Conservation (phyloP, 75 land plant genomes). For the Pinus taeda region DNA sequence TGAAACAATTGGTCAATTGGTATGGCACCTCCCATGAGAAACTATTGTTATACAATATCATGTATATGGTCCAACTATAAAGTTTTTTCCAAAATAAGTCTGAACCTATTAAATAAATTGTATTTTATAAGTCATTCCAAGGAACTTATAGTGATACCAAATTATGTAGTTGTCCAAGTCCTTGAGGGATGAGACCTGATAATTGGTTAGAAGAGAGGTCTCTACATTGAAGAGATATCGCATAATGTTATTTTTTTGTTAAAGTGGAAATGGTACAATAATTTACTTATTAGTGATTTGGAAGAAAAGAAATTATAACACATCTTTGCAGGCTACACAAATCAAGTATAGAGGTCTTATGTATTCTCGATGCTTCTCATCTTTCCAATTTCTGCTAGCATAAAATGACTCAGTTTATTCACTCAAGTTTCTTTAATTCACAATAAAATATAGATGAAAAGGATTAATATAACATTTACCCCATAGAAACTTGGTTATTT, state of each 20-base stretch:
- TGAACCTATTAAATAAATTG: not conserved
- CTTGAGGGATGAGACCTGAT: conserved; percentile 70
- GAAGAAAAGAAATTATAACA: not conserved
- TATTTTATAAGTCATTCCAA: not conserved
- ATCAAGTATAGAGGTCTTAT: no score
- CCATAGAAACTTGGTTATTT: no score
- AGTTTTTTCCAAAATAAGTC: not conserved
- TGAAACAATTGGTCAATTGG: no score
- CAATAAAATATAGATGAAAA: no score
- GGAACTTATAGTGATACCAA: conserved; percentile 64
- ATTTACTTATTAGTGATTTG: not conserved
- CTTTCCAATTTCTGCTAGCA: no score
- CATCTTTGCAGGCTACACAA: no score
- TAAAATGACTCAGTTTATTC: no score
- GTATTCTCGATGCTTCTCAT: no score
- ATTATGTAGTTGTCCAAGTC: conserved; percentile 81
- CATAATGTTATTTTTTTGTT: not conserved
- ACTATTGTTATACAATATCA: conserved; percentile 68
- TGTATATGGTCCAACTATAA: conserved; percentile 18
- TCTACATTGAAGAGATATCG: conserved; percentile 23
- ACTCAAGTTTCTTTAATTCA: no score
- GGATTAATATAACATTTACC: no score
- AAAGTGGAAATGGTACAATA: not conserved
- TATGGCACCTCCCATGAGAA: conserved; percentile 38
- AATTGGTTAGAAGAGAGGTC: conserved; percentile 78